phyloP scores from a whole-genome alignment of 2,329 filamentous ascomycete genomes.

The Hypomyces perniciosus region DNA sequence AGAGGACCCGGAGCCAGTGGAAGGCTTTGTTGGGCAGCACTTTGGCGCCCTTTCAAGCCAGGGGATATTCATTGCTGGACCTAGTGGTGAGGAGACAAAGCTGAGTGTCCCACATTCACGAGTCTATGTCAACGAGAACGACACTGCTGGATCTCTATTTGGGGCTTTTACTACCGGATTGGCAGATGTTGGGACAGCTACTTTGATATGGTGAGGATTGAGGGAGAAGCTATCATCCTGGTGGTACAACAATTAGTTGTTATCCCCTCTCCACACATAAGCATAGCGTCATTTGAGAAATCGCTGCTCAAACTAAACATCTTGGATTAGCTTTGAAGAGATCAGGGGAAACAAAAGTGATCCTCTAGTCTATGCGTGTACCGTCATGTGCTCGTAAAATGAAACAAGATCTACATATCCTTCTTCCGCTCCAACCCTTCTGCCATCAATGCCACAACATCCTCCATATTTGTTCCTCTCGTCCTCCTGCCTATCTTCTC shows the following conservation, averaged over 20 bases:
- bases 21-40: constrained; percentile 31
- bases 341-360: no score
- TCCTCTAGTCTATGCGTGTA: no score
- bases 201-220: constrained; percentile 3
- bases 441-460: constrained; percentile 45
- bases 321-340: no score
- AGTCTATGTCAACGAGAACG: constrained; percentile 19
- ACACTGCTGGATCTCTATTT: constrained; percentile 1
- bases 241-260: no score
- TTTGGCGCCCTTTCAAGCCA: constrained; percentile 60
- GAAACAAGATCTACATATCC: constrained; percentile 25
- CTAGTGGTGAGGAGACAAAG: constrained; percentile 20
- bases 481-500: constrained; percentile 53
- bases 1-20: neutral
- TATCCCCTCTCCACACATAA: no score
- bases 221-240: no score
- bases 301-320: no score
- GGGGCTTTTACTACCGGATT: constrained; percentile 5
- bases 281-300: no score
- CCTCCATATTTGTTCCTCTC: constrained; percentile 50
- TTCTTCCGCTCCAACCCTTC: constrained; percentile 43
- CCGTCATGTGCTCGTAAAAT: neutral
- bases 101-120: constrained; percentile 31
- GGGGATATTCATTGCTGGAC: constrained; percentile 47
- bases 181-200: constrained; percentile 13